phyloP scores from a whole-genome alignment of 352 stramenopile genomes.

The Plasmopara muralis region DNA sequence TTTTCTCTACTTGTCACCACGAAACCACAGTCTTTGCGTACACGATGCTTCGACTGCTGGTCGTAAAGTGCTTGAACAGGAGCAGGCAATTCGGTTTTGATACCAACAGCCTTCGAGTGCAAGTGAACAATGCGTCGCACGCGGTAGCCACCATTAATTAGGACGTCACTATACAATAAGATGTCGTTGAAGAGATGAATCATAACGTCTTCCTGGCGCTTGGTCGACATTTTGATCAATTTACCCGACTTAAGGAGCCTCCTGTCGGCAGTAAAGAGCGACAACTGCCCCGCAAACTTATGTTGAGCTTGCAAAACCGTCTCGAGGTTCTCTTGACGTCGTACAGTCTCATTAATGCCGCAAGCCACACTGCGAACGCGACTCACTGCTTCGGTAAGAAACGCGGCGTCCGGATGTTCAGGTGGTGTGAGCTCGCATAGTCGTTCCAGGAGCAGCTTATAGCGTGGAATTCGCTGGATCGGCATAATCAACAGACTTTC shows the following conservation, averaged over 20 bases:
- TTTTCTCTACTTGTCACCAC: constrained; percentile 78
- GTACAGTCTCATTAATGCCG: constrained; percentile 82
- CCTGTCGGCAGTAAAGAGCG: constrained; percentile 59
- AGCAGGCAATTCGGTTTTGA: constrained; percentile 49
- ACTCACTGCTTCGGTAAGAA: constrained; percentile 52
- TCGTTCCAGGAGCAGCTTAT: constrained; percentile 84
- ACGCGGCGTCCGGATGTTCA: constrained; percentile 53
- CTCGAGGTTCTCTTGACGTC: constrained; percentile 74
- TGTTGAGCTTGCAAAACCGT: constrained; percentile 72
- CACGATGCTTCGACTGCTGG: constrained; percentile 28
- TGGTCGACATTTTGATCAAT: constrained; percentile 80
- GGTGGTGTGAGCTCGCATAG: constrained; percentile 61
- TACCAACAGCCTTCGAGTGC: constrained; percentile 60
- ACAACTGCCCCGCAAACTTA: constrained; percentile 73
- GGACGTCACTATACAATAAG: constrained; percentile 71
- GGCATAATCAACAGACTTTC: constrained; percentile 89
- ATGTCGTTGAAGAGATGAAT: constrained; percentile 85
- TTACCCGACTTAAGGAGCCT: constrained; percentile 57
- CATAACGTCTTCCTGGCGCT: constrained; percentile 73
- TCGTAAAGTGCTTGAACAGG: constrained; percentile 49
- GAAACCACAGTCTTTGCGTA: constrained; percentile 55
- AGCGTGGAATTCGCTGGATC: constrained; percentile 88
- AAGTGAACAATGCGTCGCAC: constrained; percentile 66
- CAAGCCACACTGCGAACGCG: constrained; percentile 54
- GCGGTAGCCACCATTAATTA: constrained; percentile 68